Percentiles rank a stretch among this genome's conserved stretches.
phyloP scores from a whole-genome alignment of 2,329 filamentous ascomycete genomes.

The Cercospora zeae-maydis region DNA sequence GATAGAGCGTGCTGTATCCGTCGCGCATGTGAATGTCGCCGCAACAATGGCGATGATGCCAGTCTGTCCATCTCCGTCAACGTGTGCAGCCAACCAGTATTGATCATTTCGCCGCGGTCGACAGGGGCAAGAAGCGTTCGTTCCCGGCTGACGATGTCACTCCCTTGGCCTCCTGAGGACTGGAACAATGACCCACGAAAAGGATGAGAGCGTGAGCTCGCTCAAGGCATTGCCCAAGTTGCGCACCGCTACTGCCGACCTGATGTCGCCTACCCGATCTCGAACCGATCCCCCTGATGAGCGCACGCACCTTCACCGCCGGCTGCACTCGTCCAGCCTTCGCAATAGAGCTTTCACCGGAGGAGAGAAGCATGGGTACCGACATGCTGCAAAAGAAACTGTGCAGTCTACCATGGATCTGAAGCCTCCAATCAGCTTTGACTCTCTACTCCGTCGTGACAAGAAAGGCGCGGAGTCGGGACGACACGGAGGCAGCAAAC shows the following conservation, averaged over 20 bases:
- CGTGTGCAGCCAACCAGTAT: not conserved
- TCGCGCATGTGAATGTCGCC: not conserved
- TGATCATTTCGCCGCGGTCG: not conserved
- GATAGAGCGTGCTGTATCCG: not conserved
- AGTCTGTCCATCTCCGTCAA: not conserved
- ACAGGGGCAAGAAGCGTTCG: not conserved
- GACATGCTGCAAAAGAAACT: slow-evolving; percentile 39
- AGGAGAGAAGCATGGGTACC: slow-evolving; percentile 22
- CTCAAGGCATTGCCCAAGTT: slow-evolving; percentile 22
- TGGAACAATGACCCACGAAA: slow-evolving; percentile 1
- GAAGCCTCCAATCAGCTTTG: slow-evolving; percentile 45
- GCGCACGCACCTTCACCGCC: slow-evolving; percentile 20
- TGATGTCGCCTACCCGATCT: slow-evolving; percentile 20
- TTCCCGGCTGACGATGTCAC: not conserved
- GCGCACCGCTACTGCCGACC: slow-evolving; percentile 16
- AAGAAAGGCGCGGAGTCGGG: slow-evolving; percentile 30
- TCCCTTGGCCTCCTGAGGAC: not conserved
- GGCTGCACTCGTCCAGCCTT: slow-evolving; percentile 24
- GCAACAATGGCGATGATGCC: not conserved
- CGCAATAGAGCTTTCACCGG: slow-evolving; percentile 23
- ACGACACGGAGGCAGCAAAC: slow-evolving; percentile 22
- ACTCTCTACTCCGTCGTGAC: slow-evolving; percentile 39
- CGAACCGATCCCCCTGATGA: slow-evolving; percentile 23
- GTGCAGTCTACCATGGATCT: slow-evolving; percentile 46
- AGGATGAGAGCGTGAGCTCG: slow-evolving; percentile 6